Percentiles rank a stretch among this genome's conserved stretches.
Evolutionary conservation across 2,329 filamentous ascomycete species (phyloP).

Genomic region (Colletotrichum spaethianum): DNA sequence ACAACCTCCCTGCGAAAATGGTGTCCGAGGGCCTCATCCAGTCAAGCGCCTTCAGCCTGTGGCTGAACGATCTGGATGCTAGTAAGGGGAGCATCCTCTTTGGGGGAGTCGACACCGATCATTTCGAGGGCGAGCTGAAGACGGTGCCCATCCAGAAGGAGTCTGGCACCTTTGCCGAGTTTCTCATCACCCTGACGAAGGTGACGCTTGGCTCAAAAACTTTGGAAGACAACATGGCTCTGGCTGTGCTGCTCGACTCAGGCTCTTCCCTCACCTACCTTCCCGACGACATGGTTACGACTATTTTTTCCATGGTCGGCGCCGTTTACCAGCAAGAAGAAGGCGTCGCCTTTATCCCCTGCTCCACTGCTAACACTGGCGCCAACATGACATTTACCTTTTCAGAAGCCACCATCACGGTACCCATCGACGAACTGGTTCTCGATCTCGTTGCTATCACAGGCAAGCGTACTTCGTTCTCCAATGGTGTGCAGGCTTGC

Average conservation of each 20-base stretch:
- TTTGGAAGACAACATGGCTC: slow-evolving; percentile 64
- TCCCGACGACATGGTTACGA: slow-evolving; percentile 66
- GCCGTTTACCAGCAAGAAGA: slow-evolving; percentile 69
- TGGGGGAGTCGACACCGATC: slow-evolving; percentile 79
- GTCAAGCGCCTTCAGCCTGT: slow-evolving; percentile 80
- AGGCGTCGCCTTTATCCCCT: slow-evolving; percentile 74
- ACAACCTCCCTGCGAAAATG: slow-evolving; percentile 79
- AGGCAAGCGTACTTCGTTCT: slow-evolving; percentile 65
- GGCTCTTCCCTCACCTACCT: slow-evolving; percentile 79
- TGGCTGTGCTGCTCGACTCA: slow-evolving; percentile 79
- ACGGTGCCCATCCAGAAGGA: slow-evolving; percentile 77
- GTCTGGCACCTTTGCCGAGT: slow-evolving; percentile 69
- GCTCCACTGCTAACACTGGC: slow-evolving; percentile 61
- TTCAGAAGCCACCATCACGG: slow-evolving; percentile 65
- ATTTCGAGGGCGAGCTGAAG: slow-evolving; percentile 73
- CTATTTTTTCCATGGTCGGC: slow-evolving; percentile 71
- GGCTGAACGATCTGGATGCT: slow-evolving; percentile 80
- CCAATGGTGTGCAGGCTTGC: slow-evolving; percentile 70
- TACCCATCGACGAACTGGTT: slow-evolving; percentile 72
- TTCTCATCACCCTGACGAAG: slow-evolving; percentile 78
- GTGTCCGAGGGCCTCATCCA: slow-evolving; percentile 72
- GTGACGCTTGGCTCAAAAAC: slow-evolving; percentile 61
- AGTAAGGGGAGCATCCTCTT: slow-evolving; percentile 79
- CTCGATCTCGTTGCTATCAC: slow-evolving; percentile 64
- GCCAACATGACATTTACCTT: slow-evolving; percentile 68